phyloP scores from a whole-genome alignment of 805 yeast genomes.

The Lachancea kluyveri region DNA sequence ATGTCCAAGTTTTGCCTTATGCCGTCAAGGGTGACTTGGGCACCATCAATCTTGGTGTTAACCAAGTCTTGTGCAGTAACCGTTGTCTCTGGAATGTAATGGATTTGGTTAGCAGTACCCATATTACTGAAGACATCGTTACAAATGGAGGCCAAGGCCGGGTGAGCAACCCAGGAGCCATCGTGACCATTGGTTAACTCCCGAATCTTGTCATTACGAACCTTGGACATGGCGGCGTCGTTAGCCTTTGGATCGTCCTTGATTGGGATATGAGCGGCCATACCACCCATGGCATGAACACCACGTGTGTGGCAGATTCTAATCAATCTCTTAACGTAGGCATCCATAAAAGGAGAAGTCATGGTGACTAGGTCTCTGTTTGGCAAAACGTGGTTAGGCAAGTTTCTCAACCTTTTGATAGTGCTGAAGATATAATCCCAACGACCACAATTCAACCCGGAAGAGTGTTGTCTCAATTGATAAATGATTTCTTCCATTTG shows the following conservation, averaged over 20 bases:
- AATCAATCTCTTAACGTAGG: conserved; percentile 68
- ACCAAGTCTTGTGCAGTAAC: conserved; percentile 53
- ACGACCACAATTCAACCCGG: conserved; percentile 83
- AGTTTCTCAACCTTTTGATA: conserved; percentile 67
- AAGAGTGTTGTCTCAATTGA: conserved; percentile 68
- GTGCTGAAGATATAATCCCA: conserved; percentile 86
- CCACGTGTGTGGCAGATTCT: conserved; percentile 71
- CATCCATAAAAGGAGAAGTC: conserved; percentile 76
- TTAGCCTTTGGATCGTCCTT: conserved; percentile 62
- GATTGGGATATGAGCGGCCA: conserved; percentile 85
- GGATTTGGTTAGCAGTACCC: conserved; percentile 79
- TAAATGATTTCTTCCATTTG: conserved; percentile 82
- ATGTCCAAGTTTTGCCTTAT: conserved; percentile 66
- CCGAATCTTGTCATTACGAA: conserved; percentile 66
- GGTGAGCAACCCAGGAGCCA: conserved; percentile 89
- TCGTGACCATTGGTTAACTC: conserved; percentile 78
- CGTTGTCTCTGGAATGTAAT: conserved; percentile 38
- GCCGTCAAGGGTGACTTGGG: conserved; percentile 62
- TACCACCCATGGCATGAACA: conserved; percentile 86
- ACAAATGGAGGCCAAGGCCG: conserved; percentile 71
- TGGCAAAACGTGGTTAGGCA: conserved; percentile 63
- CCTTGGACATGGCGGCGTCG: conserved; percentile 63
- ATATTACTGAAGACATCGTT: conserved; percentile 66
- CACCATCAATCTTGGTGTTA: conserved; percentile 58
- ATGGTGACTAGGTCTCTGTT: conserved; percentile 74